A percentile compares a stretch with the other conserved stretches of the same genome.
Conservation (phyloP, 1,139 yeast genomes). For the Candida sp. region DNA sequence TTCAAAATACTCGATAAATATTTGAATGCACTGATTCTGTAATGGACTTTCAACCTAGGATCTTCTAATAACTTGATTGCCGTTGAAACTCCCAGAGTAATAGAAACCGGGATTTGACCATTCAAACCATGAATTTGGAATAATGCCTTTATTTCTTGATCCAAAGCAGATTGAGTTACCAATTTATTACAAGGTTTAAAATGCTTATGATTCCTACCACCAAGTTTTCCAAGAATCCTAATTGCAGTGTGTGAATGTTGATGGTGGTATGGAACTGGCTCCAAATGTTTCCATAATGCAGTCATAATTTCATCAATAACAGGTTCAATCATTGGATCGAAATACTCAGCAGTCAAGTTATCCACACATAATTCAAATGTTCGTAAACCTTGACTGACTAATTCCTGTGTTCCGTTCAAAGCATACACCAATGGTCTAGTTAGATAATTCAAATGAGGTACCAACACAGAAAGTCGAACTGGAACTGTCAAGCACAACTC, state of each 20-base stretch:
- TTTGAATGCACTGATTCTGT: constrained; percentile 73
- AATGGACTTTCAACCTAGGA: constrained; percentile 59
- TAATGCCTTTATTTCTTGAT: constrained; percentile 67
- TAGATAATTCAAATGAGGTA: constrained; percentile 84
- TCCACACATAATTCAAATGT: constrained; percentile 97
- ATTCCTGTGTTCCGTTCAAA: constrained; percentile 83
- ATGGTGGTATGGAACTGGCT: constrained; percentile 90
- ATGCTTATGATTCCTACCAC: constrained; percentile 91
- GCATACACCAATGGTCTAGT: constrained; percentile 93
- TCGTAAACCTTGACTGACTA: constrained; percentile 90
- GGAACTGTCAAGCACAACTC: constrained; percentile 96
- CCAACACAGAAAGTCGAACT: constrained; percentile 85
- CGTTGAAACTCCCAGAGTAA: constrained; percentile 79
- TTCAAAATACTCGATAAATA: constrained; percentile 67
- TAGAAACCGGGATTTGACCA: constrained; percentile 59
- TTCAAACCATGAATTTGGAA: constrained; percentile 71
- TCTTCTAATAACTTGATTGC: constrained; percentile 71
- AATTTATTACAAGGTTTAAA: constrained; percentile 71
- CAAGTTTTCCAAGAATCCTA: constrained; percentile 89
- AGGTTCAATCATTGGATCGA: constrained; percentile 96
- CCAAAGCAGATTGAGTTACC: constrained; percentile 51
- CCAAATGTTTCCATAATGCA: constrained; percentile 87
- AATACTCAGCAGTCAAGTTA: constrained; percentile 91
- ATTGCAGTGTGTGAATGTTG: constrained; percentile 95
- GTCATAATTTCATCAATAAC: constrained; percentile 92